phyloP scores from a whole-genome alignment of 805 yeast genomes.

The Kodamaea leandrae region DNA sequence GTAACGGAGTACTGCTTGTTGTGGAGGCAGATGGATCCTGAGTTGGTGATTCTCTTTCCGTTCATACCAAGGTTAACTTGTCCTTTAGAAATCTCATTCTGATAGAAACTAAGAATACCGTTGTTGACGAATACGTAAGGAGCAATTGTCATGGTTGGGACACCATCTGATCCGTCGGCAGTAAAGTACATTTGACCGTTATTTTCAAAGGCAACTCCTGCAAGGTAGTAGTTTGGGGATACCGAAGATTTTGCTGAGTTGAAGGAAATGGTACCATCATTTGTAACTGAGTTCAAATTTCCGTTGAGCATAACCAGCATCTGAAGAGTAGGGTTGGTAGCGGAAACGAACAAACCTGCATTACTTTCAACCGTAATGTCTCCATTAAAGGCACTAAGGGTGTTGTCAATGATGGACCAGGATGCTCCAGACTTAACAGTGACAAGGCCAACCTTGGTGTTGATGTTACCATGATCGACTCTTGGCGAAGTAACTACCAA shows the following conservation, averaged over 20 bases:
- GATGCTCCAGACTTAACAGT: slow-evolving; percentile 16
- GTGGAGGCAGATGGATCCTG: slow-evolving; percentile 22
- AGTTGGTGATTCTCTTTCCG: slow-evolving; percentile 13
- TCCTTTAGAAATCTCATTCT: slow-evolving; percentile 19
- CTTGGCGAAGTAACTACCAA: slow-evolving; percentile 17
- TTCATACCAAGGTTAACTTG: slow-evolving; percentile 17
- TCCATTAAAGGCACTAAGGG: slow-evolving; percentile 14
- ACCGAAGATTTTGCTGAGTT: slow-evolving; percentile 14
- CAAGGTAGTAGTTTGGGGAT: slow-evolving; percentile 10
- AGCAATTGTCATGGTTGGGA: slow-evolving; percentile 12
- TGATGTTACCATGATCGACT: slow-evolving; percentile 12
- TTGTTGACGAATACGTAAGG: slow-evolving; percentile 14
- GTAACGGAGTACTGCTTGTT: slow-evolving; percentile 21
- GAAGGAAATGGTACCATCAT: slow-evolving; percentile 20
- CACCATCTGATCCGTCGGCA: slow-evolving; percentile 12
- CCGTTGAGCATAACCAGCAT: slow-evolving; percentile 12
- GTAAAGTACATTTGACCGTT: slow-evolving; percentile 13
- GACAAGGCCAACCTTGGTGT: slow-evolving; percentile 16
- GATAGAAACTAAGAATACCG: slow-evolving; percentile 22
- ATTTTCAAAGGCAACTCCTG: slow-evolving; percentile 11
- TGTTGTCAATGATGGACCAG: slow-evolving; percentile 18
- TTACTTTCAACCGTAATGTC: slow-evolving; percentile 12
- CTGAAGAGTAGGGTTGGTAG: slow-evolving; percentile 7
- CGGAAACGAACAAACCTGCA: slow-evolving; percentile 17
- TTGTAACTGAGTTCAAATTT: slow-evolving; percentile 13